Conservation (phyloP, 768 basidiomycete genomes). For the Boletellus emodensis region DNA sequence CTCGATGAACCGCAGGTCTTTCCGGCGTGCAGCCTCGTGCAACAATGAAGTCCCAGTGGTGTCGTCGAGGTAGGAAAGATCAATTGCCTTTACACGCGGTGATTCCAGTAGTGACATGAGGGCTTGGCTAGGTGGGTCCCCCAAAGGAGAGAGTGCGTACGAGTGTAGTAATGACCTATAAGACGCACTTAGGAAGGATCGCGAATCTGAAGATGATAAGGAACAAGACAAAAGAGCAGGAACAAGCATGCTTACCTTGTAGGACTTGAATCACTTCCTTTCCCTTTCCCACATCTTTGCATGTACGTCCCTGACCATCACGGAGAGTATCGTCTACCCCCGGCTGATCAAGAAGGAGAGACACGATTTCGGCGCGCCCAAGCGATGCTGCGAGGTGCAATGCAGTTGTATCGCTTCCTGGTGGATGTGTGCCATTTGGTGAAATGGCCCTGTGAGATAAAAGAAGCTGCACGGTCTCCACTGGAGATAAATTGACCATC, state of each 20-base stretch:
- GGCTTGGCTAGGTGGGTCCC: constrained; percentile 37
- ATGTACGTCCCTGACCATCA: constrained; percentile 63
- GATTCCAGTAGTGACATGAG: constrained; percentile 60
- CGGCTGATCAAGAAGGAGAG: constrained; percentile 73
- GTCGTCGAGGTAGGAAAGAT: constrained; percentile 79
- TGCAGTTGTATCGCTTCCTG: constrained; percentile 66
- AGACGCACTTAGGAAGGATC: constrained; percentile 67
- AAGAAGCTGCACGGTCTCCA: constrained; percentile 62
- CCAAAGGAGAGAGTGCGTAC: constrained; percentile 62
- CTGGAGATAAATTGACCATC: constrained; percentile 32
- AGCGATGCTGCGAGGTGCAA: constrained; percentile 71
- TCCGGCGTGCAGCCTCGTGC: constrained; percentile 81
- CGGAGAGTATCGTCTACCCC: constrained; percentile 73
- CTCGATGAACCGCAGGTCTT: constrained; percentile 78
- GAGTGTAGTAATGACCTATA: constrained; percentile 69
- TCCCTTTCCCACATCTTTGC: constrained; percentile 66
- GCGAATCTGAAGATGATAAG: constrained; percentile 55
- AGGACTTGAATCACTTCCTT: constrained; percentile 65
- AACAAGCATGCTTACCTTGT: constrained; percentile 46
- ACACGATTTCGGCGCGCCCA: constrained; percentile 68
- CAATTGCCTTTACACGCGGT: constrained; percentile 64
- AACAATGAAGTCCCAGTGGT: constrained; percentile 73
- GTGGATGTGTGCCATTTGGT: constrained; percentile 73
- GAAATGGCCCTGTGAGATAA: constrained; percentile 73
- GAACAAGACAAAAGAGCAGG: not conserved